These are phyloP conservation scores for Lojkania enalia DNA, from an alignment of 2,329 filamentous ascomycete species.

Conservation along the genomic window DNA sequence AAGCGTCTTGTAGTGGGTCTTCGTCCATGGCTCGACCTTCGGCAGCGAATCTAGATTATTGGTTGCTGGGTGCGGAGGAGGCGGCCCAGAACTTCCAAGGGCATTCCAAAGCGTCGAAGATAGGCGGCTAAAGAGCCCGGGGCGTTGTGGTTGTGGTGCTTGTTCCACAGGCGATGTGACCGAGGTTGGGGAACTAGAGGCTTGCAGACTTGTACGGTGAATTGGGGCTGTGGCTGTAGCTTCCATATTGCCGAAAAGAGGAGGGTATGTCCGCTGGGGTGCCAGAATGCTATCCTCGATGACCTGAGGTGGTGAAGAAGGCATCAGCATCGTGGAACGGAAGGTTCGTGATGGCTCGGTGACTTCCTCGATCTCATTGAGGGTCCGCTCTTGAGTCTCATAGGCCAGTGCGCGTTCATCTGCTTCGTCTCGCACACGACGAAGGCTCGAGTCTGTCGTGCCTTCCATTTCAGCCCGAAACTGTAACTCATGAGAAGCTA, in stretches of 20 bases:
- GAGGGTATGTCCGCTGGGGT: constrained; percentile 19
- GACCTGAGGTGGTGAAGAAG: constrained; percentile 27
- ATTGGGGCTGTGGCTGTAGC: not conserved
- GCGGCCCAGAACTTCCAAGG: constrained; percentile 11
- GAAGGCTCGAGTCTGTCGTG: constrained; percentile 29
- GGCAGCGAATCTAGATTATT: constrained; percentile 34
- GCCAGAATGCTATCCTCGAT: constrained; percentile 22
- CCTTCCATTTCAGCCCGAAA: constrained; percentile 36
- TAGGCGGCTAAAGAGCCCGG: constrained; percentile 25
- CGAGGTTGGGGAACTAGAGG: constrained; percentile 5
- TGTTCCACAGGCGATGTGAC: constrained; percentile 8
- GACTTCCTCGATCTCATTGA: constrained; percentile 40
- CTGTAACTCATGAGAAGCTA: constrained; percentile 38
- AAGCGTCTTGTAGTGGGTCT: constrained; percentile 45
- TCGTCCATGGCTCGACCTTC: constrained; percentile 44
- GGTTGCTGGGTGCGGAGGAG: constrained; percentile 32
- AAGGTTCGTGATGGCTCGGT: constrained; percentile 36
- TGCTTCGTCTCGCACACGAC: constrained; percentile 37
- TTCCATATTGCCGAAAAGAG: constrained; percentile 14
- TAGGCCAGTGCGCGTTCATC: constrained; percentile 41
- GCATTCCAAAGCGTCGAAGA: constrained; percentile 20
- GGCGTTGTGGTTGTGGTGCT: constrained; percentile 11
- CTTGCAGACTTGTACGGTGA: not conserved
- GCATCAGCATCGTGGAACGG: constrained; percentile 20
- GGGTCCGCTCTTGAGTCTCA: constrained; percentile 33